These are phyloP conservation scores for Citrullus colocynthis DNA, from an alignment of 306 rosid species.

Conservation along the genomic window DNA sequence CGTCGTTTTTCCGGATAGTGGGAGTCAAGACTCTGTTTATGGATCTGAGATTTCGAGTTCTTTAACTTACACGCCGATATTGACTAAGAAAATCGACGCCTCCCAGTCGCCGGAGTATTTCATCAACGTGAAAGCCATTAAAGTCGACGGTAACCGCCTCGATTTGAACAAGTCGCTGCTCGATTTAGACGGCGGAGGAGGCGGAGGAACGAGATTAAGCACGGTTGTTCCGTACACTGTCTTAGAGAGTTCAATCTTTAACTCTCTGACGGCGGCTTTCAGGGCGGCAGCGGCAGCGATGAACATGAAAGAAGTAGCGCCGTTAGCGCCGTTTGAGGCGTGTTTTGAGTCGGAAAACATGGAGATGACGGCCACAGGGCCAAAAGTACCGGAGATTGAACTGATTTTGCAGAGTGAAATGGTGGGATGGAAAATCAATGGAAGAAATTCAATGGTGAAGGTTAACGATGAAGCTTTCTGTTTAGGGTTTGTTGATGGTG, in stretches of 20 bases:
- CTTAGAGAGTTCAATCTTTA: slow-evolving; percentile 38
- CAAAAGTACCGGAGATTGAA: slow-evolving; percentile 40
- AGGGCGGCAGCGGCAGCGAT: slow-evolving; percentile 32
- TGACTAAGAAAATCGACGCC: slow-evolving; percentile 18
- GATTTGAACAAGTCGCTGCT: slow-evolving; percentile 20
- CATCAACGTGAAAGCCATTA: slow-evolving; percentile 42
- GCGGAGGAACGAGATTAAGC: slow-evolving; percentile 35
- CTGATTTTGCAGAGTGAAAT: slow-evolving; percentile 62
- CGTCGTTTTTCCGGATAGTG: slow-evolving; percentile 18
- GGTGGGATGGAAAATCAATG: slow-evolving; percentile 58
- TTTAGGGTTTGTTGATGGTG: slow-evolving; percentile 65
- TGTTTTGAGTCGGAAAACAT: slow-evolving; percentile 32
- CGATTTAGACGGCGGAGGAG: not conserved
- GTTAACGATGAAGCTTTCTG: slow-evolving; percentile 39
- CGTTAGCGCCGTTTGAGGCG: slow-evolving; percentile 41
- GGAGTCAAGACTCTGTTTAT: slow-evolving; percentile 7
- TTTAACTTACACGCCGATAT: slow-evolving; percentile 51
- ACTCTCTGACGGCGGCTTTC: slow-evolving; percentile 25
- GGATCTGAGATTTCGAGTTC: slow-evolving; percentile 30
- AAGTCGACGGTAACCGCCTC: slow-evolving; percentile 37
- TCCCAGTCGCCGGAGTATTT: slow-evolving; percentile 24
- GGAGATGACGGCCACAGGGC: slow-evolving; percentile 5
- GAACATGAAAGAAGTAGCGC: slow-evolving; percentile 31
- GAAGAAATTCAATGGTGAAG: slow-evolving; percentile 58
- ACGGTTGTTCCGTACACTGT: slow-evolving; percentile 50